These are phyloP conservation scores for Cymodocea nodosa DNA, from an alignment of 116 monocot species.

Conservation along the genomic window DNA sequence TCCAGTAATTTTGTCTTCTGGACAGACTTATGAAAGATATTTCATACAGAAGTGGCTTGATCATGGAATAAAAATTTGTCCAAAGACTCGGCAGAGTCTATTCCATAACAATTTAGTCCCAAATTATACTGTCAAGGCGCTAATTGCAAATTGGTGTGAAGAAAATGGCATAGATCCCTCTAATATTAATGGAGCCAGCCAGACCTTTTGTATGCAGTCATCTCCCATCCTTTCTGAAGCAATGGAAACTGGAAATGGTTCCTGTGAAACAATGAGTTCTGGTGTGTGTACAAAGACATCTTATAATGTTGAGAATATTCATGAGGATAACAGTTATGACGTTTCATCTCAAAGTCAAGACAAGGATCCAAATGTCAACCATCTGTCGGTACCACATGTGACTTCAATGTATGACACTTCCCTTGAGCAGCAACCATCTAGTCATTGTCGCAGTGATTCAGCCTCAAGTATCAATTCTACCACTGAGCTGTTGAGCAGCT, in stretches of 20 bases:
- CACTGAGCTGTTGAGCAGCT: constrained; percentile 31
- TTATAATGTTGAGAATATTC: constrained; percentile 11
- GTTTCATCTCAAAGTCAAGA: constrained; percentile 20
- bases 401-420: constrained; percentile 5
- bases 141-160: constrained; percentile 75
- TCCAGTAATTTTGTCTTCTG: constrained; percentile 75
- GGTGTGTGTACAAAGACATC: constrained; percentile 15
- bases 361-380: constrained; percentile 7
- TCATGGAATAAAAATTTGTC: constrained; percentile 62
- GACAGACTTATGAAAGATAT: constrained; percentile 71
- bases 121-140: constrained; percentile 58
- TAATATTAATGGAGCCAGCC: constrained; percentile 12
- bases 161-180: constrained; percentile 26
- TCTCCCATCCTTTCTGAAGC: constrained; percentile 6
- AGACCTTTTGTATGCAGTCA: constrained; percentile 7
- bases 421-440: constrained; percentile 17
- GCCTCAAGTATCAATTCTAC: constrained; percentile 61
- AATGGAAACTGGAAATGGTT: constrained; percentile 7
- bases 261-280: constrained; percentile 10
- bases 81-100: constrained; percentile 52
- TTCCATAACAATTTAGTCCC: constrained; percentile 51
- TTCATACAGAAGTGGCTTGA: constrained; percentile 80
- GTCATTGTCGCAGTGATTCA: constrained; percentile 52
- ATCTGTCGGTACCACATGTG: constrained; percentile 7
- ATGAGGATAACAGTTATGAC: constrained; percentile 18